Evolutionary conservation across 1,284 basidiomycete genomes (phyloP), one percentile per base, ranked within the genome.

Genomic region (Schizophyllum amplum): DNA sequence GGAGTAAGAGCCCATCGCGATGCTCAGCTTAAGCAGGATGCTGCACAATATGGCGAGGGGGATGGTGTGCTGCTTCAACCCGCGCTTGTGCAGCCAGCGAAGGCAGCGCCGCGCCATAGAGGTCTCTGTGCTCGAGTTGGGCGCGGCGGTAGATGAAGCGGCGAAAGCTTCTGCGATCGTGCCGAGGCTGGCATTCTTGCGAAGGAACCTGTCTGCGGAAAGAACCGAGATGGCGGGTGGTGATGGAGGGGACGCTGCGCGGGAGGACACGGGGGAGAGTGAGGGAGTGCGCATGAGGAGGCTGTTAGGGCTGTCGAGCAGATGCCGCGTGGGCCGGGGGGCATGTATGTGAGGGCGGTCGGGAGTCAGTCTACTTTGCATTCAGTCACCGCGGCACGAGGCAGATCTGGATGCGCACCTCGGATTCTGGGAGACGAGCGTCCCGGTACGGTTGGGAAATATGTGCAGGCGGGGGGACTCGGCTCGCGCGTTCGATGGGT

Each of bases 1-100:
- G 53, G 90, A 92, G 71, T 92, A 92, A 23, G 83, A 80, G n/a
- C 87, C 89, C 25, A 93, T 63, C 9, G 88, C 86, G 27, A 89
- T 75, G 56, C 77, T 77, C 74, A 83, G 84, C 68, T 86, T 90
- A 57, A 90, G 69, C 65, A 82, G 75, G 1, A 78, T 72, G 1
- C 84, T 75, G 1, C 74, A 71, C 0, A 78, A 68, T 22, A 92
- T 66, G 7, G 78, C 72, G 53, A 69, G 71, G 4, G 82, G 83
- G 1, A 84, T 67, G 15, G 86, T 76, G 78, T 78, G 84, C 1
- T 69, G 67, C 63, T 78, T 82, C 68, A 87, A 68, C n/a, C 76
- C 78, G 51, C 79, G 75, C 61, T 78, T 83, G 60, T 89, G 86
- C 84, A 91, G 86, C 87, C 86, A 90, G 48, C 83, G 74, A 53